Conservation (phyloP, 176 grass and related monocot genomes). For the Microstegium vimineum region DNA sequence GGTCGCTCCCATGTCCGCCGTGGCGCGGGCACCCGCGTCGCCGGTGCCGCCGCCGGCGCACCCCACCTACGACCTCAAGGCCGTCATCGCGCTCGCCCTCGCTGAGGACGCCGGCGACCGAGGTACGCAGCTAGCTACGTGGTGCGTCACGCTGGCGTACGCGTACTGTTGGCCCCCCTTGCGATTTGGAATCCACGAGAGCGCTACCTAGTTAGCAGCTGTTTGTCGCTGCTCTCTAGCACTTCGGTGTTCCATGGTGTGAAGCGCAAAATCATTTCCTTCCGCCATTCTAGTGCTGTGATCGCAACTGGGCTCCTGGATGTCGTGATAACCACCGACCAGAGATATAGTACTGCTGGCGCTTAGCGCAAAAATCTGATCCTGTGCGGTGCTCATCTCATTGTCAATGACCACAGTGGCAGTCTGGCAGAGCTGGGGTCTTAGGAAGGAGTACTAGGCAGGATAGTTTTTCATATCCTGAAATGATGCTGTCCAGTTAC, state of each 20-base stretch:
- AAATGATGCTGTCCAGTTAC: neutral
- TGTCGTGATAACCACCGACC: neutral
- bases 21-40: neutral
- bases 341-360: neutral
- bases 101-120: conserved; percentile 91
- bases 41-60: conserved; percentile 65
- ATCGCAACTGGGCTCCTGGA: neutral
- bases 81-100: conserved; percentile 85
- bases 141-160: neutral
- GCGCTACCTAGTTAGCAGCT: neutral
- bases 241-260: neutral
- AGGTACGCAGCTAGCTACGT: conserved; percentile 27
- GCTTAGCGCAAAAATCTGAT: neutral
- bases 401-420: neutral
- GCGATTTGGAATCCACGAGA: neutral
- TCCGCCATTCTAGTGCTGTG: neutral
- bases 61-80: conserved; percentile 83
- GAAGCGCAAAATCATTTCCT: neutral
- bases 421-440: neutral
- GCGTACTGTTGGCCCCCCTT: neutral
- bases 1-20: conserved; percentile 16
- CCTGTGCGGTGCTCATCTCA: neutral
- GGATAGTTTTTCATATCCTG: neutral
- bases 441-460: neutral
- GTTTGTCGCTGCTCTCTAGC: neutral